Conservation (phyloP, 2,329 filamentous ascomycete species). For the Sporothrix globosa region DNA sequence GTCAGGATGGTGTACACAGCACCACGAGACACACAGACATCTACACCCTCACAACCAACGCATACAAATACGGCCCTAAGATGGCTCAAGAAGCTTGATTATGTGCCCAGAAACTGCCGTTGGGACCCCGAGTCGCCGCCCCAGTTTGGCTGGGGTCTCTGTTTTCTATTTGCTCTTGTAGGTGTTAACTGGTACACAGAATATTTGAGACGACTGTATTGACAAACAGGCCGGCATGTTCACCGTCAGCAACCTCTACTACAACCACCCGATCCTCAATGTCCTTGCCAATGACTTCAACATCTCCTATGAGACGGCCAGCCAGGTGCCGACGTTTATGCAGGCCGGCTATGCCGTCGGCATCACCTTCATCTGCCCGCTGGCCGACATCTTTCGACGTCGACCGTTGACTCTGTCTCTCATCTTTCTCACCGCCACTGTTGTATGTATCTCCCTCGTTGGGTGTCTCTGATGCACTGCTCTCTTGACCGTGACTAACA, state of each 20-base stretch:
- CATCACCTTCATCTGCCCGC: constrained; percentile 71
- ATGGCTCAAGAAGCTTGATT: no score
- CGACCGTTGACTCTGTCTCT: constrained; percentile 68
- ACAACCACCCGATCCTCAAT: constrained; percentile 72
- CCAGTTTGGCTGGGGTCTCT: no score
- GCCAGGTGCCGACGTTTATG: constrained; percentile 68
- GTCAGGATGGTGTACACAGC: no score
- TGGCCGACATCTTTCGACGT: constrained; percentile 68
- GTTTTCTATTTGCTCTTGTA: no score
- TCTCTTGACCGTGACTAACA: background rate
- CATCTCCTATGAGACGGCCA: constrained; percentile 67
- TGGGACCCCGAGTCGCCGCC: no score
- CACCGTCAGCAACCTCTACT: constrained; percentile 77
- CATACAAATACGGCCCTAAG: no score
- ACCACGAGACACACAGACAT: no score
- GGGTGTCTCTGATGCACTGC: background rate
- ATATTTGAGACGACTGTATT: no score
- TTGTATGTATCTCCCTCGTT: constrained; percentile 50
- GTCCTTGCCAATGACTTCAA: constrained; percentile 68
- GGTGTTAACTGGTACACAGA: no score
- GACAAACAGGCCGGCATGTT: constrained; percentile 41
- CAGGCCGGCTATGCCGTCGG: constrained; percentile 77
- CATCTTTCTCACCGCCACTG: constrained; percentile 65
- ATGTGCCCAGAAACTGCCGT: no score
- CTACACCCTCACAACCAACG: no score